Conservation (phyloP, 2,329 filamentous ascomycete species). For the Pestalotiopsis sp. region DNA sequence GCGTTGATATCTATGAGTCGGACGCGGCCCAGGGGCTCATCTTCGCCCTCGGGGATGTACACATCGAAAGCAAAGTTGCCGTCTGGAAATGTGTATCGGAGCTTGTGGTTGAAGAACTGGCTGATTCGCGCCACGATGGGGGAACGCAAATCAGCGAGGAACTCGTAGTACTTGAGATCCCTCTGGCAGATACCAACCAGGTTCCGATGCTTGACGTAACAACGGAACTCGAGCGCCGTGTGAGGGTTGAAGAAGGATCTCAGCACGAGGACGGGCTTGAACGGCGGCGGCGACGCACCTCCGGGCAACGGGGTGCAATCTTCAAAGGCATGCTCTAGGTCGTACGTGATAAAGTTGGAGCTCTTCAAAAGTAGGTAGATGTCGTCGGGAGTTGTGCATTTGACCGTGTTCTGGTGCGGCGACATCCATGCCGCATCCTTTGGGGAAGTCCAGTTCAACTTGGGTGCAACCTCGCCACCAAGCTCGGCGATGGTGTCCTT, state of each 20-base stretch:
- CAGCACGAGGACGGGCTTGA: slow-evolving; percentile 80
- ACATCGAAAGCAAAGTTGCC: slow-evolving; percentile 87
- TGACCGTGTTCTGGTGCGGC: slow-evolving; percentile 82
- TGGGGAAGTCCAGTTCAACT: slow-evolving; percentile 96
- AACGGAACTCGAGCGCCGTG: slow-evolving; percentile 90
- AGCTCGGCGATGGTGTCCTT: slow-evolving; percentile 77
- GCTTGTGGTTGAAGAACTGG: slow-evolving; percentile 73
- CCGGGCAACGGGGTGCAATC: slow-evolving; percentile 56
- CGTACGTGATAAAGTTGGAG: slow-evolving; percentile 92
- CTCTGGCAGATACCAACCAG: slow-evolving; percentile 86
- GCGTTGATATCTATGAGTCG: slow-evolving; percentile 94
- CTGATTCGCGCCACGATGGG: slow-evolving; percentile 69
- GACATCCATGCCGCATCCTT: slow-evolving; percentile 96
- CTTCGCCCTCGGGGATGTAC: slow-evolving; percentile 73
- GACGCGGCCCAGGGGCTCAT: slow-evolving; percentile 68
- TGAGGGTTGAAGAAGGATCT: slow-evolving; percentile 88
- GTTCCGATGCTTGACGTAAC: slow-evolving; percentile 83
- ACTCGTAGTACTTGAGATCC: slow-evolving; percentile 88
- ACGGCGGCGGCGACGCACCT: slow-evolving; percentile 37
- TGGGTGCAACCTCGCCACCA: slow-evolving; percentile 84
- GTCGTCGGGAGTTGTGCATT: slow-evolving; percentile 86
- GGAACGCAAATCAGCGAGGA: slow-evolving; percentile 66
- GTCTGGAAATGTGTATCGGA: slow-evolving; percentile 81
- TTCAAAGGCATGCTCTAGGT: slow-evolving; percentile 91
- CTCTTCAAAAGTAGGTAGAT: slow-evolving; percentile 93